Base-by-base conservation (phyloP, 805 yeast genomes). In the Schizosaccharomyces octosporus region DNA sequence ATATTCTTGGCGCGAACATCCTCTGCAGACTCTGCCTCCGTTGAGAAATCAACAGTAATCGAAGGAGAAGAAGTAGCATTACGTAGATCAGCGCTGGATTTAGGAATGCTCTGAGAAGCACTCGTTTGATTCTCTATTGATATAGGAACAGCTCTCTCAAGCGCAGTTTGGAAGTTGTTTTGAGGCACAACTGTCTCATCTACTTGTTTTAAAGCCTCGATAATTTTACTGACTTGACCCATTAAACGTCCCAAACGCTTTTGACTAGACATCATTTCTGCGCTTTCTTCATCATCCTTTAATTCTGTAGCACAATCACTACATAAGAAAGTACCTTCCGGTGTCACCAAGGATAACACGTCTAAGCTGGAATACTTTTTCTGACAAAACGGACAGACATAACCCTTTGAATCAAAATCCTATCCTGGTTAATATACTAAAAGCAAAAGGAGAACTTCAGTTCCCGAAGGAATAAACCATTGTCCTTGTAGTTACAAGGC, bases 391-490 rank as follows among this genome's bases (percentile, higher is more conserved):
- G 95, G 89, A 69, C 98, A 93, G 63, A 86, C 78, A 69, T 85
- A 93, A 2, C 97, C 98, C 68, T 93, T 95, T 1, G 97, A 95
- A 66, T 87, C 89, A 31, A 87, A 82, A 67, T 84, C 85, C 65
- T 65, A 48, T 3, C 3, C 11, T 36, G 42, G 41, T 39, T 59
- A 59, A 21, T 27, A 19, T n/a, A 45, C 27, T 45, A 3, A 5
- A 5, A 4, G 27, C 6, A 36, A 36, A 3, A 36, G 41, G 41
- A 36, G 15, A 36, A 13, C 41, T 36, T 36, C 41, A 36, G 13
- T 36, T 36, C 41, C 41, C 41, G 9, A 11, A 36, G 4, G 9
- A 17, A 36, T 13, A 36, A 13, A 36, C 11, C 41, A 9, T 36
- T 13, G 13, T 36, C 41, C 41, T 36, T 36, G 41, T 1, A 3